These are phyloP conservation scores for Mycosphaerelloides madeirae DNA, from an alignment of 2,329 filamentous ascomycete genomes.

Conservation along the genomic window DNA sequence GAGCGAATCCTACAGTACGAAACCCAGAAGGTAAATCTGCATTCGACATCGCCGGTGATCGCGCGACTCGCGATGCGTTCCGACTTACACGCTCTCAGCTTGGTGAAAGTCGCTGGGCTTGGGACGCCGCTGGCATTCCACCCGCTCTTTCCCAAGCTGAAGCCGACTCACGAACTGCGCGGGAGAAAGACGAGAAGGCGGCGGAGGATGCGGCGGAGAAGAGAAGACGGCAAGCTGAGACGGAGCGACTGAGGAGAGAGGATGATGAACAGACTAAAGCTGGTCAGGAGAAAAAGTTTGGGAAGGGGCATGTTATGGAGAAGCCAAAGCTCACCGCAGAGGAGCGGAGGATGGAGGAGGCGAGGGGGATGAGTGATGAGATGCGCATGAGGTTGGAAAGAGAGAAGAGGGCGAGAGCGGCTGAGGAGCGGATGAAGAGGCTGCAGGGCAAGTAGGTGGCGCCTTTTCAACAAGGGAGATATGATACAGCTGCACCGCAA, in stretches of 20 bases:
- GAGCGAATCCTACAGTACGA: slow-evolving; percentile 65
- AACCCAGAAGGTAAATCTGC: slow-evolving; percentile 77
- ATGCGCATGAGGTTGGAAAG: slow-evolving; percentile 79
- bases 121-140: slow-evolving; percentile 72
- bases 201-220: slow-evolving; percentile 57
- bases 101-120: slow-evolving; percentile 71
- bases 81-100: slow-evolving; percentile 78
- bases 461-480: no score
- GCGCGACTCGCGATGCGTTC: slow-evolving; percentile 83
- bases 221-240: slow-evolving; percentile 67
- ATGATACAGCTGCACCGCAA: no score
- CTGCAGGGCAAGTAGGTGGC: slow-evolving; percentile 45
- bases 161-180: slow-evolving; percentile 62
- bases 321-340: slow-evolving; percentile 66
- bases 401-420: slow-evolving; percentile 83
- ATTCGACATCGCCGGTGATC: slow-evolving; percentile 83
- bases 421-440: slow-evolving; percentile 76
- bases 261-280: slow-evolving; percentile 53
- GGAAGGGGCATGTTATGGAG: slow-evolving; percentile 46
- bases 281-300: slow-evolving; percentile 48
- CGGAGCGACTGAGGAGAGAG: slow-evolving; percentile 65
- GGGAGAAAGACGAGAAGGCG: slow-evolving; percentile 65
- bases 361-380: slow-evolving; percentile 78
- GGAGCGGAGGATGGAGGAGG: slow-evolving; percentile 78
- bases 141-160: slow-evolving; percentile 65